Evolutionary conservation across 2,329 filamentous ascomycete species (phyloP), one percentile per base, ranked within the genome.

Genomic region (Mycosphaerella sp.): DNA sequence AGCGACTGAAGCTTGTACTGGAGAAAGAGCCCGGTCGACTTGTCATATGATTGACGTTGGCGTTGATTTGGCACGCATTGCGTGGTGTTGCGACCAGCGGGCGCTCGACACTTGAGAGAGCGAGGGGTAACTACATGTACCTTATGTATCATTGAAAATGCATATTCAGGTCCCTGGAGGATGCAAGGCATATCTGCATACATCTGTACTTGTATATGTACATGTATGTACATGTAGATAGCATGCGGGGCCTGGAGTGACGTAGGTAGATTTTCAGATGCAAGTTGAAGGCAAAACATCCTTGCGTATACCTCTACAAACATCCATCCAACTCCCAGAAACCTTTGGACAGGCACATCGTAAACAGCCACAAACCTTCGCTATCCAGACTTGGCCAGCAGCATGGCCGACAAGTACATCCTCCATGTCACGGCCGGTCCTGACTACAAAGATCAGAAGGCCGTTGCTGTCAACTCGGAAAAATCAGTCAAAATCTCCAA

Each of bases 361-460:
- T 25, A 6, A 25, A 25, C 21, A 6, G 7, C 21, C 21, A 25
- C 30, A 10, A 34, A 10, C 39, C 8, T 41, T 21, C n/a, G n/a
- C n/a, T n/a, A n/a, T n/a, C n/a, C n/a, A n/a, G n/a, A n/a, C n/a
- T n/a, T n/a, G n/a, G n/a, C n/a, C 2, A 10, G 6, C 39, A 44
- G 25, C 40, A 73, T 73, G 82, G 75, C 82, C 14, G 79, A 85
- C 53, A 84, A 87, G 59, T 95, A 93, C 69, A 78, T 87, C 44
- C 78, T 97, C 55, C 81, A 80, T 59, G 84, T 96, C 49, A 94
- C 89, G 0, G 88, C 88, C 1, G 91, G 91, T 2, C 77, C 86
- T 1, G 74, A 75, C 57, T 95, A 96, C 71, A 70, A 75, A n/a
- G 79, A 79, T n/a, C 89, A 95, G 62, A 71, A 82, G 54, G 73